Evolutionary conservation across 768 basidiomycete species (phyloP), one percentile per base, ranked within the genome.

Genomic region (Hebeloma cylindrosporum): DNA sequence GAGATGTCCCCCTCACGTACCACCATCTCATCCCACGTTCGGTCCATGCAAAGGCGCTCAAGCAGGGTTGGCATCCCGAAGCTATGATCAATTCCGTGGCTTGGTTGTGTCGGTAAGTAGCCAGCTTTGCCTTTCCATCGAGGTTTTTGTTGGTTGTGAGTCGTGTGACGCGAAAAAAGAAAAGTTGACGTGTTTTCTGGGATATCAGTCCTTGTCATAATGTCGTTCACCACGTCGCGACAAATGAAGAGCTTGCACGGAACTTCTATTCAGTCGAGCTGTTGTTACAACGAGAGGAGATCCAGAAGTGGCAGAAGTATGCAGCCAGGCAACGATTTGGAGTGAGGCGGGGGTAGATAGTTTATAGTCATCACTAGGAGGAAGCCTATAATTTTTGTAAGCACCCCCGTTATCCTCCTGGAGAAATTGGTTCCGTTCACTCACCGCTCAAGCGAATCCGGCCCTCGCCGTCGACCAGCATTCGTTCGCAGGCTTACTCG

Each of bases 11-110:
- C 8, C 60, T 82, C 54, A 82, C 80, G 14, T 82, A 80, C 54
- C 79, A 82, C 57, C 79, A 82, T 47, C 69, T 82, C 22, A 78
- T 82, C 33, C 80, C 80, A 2, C 69, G 75, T 20, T 72, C 73
- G 16, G 69, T 62, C 13, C 80, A 83, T 47, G 62, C 67, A 2
- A 82, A 79, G 57, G 78, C 65, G n/a, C 51, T 75, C 29, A 81
- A 79, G 67, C 74, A 72, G 58, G 73, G 70, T 35, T 80, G 79
- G 80, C 79, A 82, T 56, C 60, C 71, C 0, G 70, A 75, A 54
- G 55, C 62, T 25, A 71, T 75, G 71, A 40, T 82, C 21, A 78
- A 78, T 48, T 73, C 75, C 4, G 79, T 82, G 7, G 80, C 80
- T 13, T 82, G 78, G 79, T 62, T 82, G 17, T 83, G 80, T 56